phyloP scores from a whole-genome alignment of 352 stramenopile species.

The Phytophthora pistaciae region DNA sequence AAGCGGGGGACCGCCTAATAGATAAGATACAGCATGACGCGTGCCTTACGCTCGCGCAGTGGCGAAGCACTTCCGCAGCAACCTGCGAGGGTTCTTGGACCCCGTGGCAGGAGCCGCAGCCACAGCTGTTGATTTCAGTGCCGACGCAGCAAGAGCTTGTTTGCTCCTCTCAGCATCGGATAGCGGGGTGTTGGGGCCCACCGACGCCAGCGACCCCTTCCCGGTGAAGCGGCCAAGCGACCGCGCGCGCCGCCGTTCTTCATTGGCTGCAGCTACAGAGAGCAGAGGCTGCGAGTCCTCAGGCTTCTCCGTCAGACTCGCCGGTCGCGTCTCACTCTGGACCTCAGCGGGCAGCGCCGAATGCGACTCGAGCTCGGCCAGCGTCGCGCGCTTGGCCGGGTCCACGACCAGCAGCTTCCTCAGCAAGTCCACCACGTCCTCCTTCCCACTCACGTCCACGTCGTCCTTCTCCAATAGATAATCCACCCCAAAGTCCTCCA shows the following conservation, averaged over 20 bases:
- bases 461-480: constrained; percentile 77
- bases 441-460: constrained; percentile 51
- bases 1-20: constrained; percentile 22
- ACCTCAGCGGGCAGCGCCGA: constrained; percentile 34
- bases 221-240: constrained; percentile 36
- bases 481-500: constrained; percentile 66
- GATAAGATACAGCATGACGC: constrained; percentile 32
- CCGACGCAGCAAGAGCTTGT: constrained; percentile 26
- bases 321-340: constrained; percentile 14
- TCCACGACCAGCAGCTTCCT: constrained; percentile 65
- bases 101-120: constrained; percentile 16
- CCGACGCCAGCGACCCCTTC: constrained; percentile 32
- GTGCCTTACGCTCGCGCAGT: constrained; percentile 25
- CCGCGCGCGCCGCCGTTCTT: constrained; percentile 23
- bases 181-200: constrained; percentile 28
- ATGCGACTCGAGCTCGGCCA: constrained; percentile 54
- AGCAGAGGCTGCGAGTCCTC: constrained; percentile 6
- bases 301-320: constrained; percentile 6
- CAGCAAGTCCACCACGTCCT: constrained; percentile 61
- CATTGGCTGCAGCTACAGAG: constrained; percentile 5
- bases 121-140: constrained; percentile 19
- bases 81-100: constrained; percentile 24
- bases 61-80: constrained; percentile 42
- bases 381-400: constrained; percentile 46
- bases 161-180: constrained; percentile 37